These are phyloP conservation scores for Gracilaria caudata DNA, from an alignment of 23 red algal species.

Conservation along the genomic window DNA sequence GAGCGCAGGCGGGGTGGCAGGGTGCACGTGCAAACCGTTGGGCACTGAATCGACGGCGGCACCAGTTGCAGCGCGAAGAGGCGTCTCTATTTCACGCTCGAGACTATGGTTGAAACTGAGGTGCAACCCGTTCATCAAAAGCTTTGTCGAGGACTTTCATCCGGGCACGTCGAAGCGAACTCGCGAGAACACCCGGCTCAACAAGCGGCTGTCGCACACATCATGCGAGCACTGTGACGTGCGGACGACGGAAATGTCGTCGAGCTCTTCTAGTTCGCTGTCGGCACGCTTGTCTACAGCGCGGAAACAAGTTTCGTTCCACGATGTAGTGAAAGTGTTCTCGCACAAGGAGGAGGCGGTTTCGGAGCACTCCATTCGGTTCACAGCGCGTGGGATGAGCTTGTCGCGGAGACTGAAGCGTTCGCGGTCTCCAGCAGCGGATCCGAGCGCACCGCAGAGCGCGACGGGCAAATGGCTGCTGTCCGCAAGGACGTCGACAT, in stretches of 20 bases:
- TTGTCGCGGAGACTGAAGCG: neutral
- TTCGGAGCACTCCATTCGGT: conserved; percentile 1
- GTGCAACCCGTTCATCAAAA: neutral
- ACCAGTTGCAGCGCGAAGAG: neutral
- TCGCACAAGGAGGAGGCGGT: neutral
- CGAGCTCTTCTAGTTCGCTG: neutral
- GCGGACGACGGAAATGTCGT: neutral
- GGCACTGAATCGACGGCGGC: neutral
- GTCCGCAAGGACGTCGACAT: neutral
- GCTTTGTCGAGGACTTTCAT: neutral
- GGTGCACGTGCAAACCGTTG: neutral
- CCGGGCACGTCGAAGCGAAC: conserved; percentile 3
- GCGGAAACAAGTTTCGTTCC: neutral
- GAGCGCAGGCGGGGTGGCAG: too few relatives aligned
- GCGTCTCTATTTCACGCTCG: neutral
- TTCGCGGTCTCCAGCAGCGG: neutral
- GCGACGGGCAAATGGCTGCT: conserved; percentile 1
- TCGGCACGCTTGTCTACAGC: neutral
- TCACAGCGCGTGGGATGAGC: neutral
- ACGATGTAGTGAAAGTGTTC: conserved; percentile 1
- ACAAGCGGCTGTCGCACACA: neutral
- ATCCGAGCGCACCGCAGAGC: neutral
- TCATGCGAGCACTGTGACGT: neutral
- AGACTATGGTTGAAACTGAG: neutral
- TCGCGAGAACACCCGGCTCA: conserved; percentile 11